Evolutionary conservation across 1,284 basidiomycete species (phyloP), one percentile per base, ranked within the genome.

Genomic region (Melampsora americana): DNA sequence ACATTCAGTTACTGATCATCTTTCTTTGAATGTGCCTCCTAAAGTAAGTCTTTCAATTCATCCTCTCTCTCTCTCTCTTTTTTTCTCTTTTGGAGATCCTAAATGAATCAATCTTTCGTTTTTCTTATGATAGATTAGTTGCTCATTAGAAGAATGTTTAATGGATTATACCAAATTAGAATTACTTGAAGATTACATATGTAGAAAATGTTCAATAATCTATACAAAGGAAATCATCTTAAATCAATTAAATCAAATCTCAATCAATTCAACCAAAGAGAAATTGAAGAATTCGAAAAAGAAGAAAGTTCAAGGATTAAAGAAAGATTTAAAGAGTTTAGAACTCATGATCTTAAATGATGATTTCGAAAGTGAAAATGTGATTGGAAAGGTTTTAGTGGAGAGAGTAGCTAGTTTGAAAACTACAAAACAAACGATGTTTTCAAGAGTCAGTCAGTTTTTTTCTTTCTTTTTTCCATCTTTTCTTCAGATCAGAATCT

Each of bases 391-490:
- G 12, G 42, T 7, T 11, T 42, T 42, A 12, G 12, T 66, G 0
- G 90, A 92, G 81, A 89, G 88, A 80, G 88, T 91, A 0, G 83
- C 88, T 67, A 90, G 90, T 79, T 86, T 85, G 60, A 88, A 88
- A n/a, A 90, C 89, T 4, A 92, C 90, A 12, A 92, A 93, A 81
- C 91, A 92, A 82, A 89, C 90, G 35, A 92, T 93, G 90, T 87
- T 93, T 77, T 92, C 91, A 53, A 85, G 92, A 81, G 91, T 91
- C 80, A 79, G 89, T 84, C 5, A 1, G 6, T n/a, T 44, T 39
- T 20, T 0, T 50, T 7, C 18, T 23, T 16, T 26, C 20, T 9
- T 32, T 16, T n/a, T n/a, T n/a, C n/a, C n/a, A n/a, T n/a, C n/a
- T n/a, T n/a, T n/a, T n/a, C n/a, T n/a, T n/a, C n/a, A n/a, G n/a